phyloP scores from a whole-genome alignment of 2,329 filamentous ascomycete genomes.

The Chaetomiaceae sp. region DNA sequence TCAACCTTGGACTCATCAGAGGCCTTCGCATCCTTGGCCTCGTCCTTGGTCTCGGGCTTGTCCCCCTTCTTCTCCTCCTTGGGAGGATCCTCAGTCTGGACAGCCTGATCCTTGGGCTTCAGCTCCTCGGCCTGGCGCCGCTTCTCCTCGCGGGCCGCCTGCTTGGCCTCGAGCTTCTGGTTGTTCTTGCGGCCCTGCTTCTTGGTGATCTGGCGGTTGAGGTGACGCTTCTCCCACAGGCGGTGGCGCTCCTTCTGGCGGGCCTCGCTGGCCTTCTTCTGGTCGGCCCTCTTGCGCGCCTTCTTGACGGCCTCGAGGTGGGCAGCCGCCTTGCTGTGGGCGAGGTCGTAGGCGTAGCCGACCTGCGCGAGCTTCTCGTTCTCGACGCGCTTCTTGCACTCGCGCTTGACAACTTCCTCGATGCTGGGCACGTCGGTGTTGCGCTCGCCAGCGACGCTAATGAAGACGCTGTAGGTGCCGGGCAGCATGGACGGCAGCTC shows the following conservation, averaged over 20 bases:
- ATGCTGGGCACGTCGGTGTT: conserved; percentile 46
- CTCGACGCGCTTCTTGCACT: conserved; percentile 59
- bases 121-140: conserved; percentile 26
- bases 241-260: conserved; percentile 40
- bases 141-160: conserved; percentile 28
- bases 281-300: conserved; percentile 44
- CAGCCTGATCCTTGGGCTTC: conserved; percentile 34
- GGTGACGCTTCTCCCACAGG: conserved; percentile 36
- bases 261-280: conserved; percentile 44
- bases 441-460: conserved; percentile 69
- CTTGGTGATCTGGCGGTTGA: conserved; percentile 36
- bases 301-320: conserved; percentile 41
- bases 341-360: conserved; percentile 66
- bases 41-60: conserved; percentile 19
- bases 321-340: conserved; percentile 54
- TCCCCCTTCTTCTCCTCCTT: conserved; percentile 19
- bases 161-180: conserved; percentile 36
- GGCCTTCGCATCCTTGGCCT: conserved; percentile 8
- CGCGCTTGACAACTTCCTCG: conserved; percentile 63
- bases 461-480: conserved; percentile 69
- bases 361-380: conserved; percentile 73
- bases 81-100: conserved; percentile 33
- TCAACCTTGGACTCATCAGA: conserved; percentile 7
- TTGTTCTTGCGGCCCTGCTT: conserved; percentile 40
- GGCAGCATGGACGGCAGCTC: conserved; percentile 67